These are phyloP conservation scores for Fomitopsis pulvina DNA, from an alignment of 768 basidiomycete species.

Conservation along the genomic window DNA sequence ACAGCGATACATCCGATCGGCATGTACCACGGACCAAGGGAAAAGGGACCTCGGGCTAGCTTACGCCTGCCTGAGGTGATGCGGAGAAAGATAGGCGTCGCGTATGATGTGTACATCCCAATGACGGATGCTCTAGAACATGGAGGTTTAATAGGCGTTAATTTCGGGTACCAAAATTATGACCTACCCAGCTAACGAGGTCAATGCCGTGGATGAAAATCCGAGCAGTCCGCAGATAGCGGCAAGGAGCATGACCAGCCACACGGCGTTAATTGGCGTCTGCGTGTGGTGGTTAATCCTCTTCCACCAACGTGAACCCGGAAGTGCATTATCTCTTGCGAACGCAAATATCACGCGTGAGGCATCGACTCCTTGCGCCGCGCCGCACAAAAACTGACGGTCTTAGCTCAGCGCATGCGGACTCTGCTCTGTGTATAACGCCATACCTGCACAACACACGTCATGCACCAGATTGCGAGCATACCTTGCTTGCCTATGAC, in stretches of 20 bases:
- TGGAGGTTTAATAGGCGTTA: not conserved
- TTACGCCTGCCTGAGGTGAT: constrained; percentile 4
- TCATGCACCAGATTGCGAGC: constrained; percentile 64
- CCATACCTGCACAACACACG: constrained; percentile 50
- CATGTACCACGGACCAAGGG: constrained; percentile 13
- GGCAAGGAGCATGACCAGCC: constrained; percentile 55
- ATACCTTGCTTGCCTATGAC: constrained; percentile 61
- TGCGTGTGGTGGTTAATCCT: constrained; percentile 49
- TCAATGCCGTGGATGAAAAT: constrained; percentile 54
- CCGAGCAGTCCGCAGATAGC: constrained; percentile 57
- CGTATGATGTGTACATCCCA: constrained; percentile 62
- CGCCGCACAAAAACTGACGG: constrained; percentile 56
- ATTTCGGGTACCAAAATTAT: not conserved
- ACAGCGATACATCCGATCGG: constrained; percentile 12
- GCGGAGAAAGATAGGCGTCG: constrained; percentile 40
- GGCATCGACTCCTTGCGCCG: constrained; percentile 68
- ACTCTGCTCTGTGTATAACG: not conserved
- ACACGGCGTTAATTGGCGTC: constrained; percentile 70
- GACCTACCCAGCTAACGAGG: constrained; percentile 57
- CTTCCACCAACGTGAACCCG: constrained; percentile 66
- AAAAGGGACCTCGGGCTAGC: constrained; percentile 13
- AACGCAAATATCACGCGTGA: constrained; percentile 72
- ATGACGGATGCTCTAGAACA: constrained; percentile 55
- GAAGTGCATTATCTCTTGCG: constrained; percentile 64
- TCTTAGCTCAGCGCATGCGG: not conserved